Percentiles rank a stretch among this genome's conserved stretches.
Evolutionary conservation across 768 basidiomycete genomes (phyloP).

Genomic region (Russula vinacea): DNA sequence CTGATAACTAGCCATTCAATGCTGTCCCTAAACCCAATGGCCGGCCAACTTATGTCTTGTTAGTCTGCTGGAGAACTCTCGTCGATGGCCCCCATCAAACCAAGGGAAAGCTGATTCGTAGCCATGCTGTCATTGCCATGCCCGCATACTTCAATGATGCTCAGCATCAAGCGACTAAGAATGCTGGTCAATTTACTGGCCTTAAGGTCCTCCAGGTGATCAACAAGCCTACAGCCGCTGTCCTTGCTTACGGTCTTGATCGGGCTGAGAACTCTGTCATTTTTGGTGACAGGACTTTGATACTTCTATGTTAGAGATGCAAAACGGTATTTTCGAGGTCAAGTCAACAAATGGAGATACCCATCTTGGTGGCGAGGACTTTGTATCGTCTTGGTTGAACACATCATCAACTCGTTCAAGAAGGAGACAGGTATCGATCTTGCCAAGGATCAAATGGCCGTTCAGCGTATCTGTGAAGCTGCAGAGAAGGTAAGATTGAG

Average conservation of each 20-base stretch:
- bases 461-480: conserved; percentile 99
- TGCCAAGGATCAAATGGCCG: conserved; percentile 85
- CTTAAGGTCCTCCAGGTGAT: conserved; percentile 98
- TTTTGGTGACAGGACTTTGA: conserved; percentile 98
- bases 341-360: conserved; percentile 99
- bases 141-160: conserved; percentile 99
- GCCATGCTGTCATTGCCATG: conserved; percentile 89
- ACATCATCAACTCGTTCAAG: conserved; percentile 90
- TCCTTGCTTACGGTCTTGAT: conserved; percentile 96
- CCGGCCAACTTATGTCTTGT: conserved; percentile 48
- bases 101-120: conserved; percentile 83
- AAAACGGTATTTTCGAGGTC: conserved; percentile 99
- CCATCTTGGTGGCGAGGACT: conserved; percentile 94
- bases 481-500: conserved; percentile 99
- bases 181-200: conserved; percentile 96
- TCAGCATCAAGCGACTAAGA: conserved; percentile 98
- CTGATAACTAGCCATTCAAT: conserved; percentile 61
- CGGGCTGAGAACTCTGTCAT: conserved; percentile 77
- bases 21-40: conserved; percentile 70
- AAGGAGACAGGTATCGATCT: conserved; percentile 85
- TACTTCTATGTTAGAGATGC: conserved; percentile 99
- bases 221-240: conserved; percentile 98
- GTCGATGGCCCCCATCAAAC: conserved; percentile 85
- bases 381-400: conserved; percentile 83
- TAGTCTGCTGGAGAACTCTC: conserved; percentile 85